Percentiles rank a stretch among this genome's conserved stretches.
phyloP scores from a whole-genome alignment of 768 basidiomycete species.

The Boletales sp. region DNA sequence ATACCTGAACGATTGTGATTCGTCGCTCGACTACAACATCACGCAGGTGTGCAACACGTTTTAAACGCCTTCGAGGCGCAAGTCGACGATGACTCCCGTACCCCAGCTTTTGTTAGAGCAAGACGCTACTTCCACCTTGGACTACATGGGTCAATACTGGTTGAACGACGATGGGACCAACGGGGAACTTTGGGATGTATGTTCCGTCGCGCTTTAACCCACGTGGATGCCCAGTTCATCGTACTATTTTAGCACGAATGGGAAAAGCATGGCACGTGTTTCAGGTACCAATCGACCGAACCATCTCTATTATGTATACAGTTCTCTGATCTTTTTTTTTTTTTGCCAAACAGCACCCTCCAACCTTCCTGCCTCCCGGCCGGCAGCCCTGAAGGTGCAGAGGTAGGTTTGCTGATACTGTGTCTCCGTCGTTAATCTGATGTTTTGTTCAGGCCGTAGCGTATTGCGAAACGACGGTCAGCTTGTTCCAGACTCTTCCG shows the following conservation, averaged over 20 bases:
- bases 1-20: conserved; percentile 35
- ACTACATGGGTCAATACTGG: conserved; percentile 64
- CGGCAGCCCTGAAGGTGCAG: conserved; percentile 55
- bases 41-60: conserved; percentile 30
- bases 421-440: not conserved
- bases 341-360: conserved; percentile 46
- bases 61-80: not conserved
- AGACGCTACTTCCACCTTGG: conserved; percentile 54
- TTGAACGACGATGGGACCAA: conserved; percentile 56
- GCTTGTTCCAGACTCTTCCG: conserved; percentile 62
- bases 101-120: conserved; percentile 53
- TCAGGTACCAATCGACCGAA: conserved; percentile 7
- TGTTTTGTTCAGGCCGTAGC: conserved; percentile 49
- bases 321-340: not conserved
- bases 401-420: conserved; percentile 36
- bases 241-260: conserved; percentile 55
- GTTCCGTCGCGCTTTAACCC: no score
- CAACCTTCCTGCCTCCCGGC: conserved; percentile 51
- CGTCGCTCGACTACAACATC: conserved; percentile 45
- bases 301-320: not conserved
- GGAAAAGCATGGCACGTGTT: conserved; percentile 61
- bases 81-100: not conserved
- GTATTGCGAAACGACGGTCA: conserved; percentile 57
- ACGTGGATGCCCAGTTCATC: not conserved
- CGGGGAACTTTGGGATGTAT: conserved; percentile 70